A percentile compares a stretch with the other conserved stretches of the same genome.
Conservation (phyloP, 768 basidiomycete genomes). For the Lactifluus subvellereus region DNA sequence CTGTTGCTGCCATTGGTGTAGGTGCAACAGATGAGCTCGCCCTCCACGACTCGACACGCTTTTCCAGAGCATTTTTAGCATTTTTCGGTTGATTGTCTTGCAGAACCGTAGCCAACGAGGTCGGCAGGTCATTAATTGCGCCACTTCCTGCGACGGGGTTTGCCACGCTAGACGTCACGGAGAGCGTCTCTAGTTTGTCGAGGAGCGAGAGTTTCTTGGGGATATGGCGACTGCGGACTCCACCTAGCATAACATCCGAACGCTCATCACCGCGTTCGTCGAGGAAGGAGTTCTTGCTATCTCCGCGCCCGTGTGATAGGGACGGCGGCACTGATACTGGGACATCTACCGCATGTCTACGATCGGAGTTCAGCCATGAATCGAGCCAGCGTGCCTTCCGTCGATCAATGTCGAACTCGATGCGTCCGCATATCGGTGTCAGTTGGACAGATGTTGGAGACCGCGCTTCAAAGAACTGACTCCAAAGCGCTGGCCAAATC, state of each 20-base stretch:
- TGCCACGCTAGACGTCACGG: constrained; percentile 31
- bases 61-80: constrained; percentile 48
- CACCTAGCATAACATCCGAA: constrained; percentile 25
- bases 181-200: constrained; percentile 50
- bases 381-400: constrained; percentile 73
- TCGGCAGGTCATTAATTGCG: constrained; percentile 25
- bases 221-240: constrained; percentile 41
- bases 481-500: constrained; percentile 69
- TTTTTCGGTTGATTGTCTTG: constrained; percentile 56
- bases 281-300: constrained; percentile 45
- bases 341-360: constrained; percentile 39
- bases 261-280: constrained; percentile 39
- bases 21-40: constrained; percentile 47
- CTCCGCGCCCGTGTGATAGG: constrained; percentile 47
- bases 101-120: constrained; percentile 51
- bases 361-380: constrained; percentile 53
- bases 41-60: constrained; percentile 62
- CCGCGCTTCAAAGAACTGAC: constrained; percentile 47
- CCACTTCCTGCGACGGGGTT: constrained; percentile 6
- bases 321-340: constrained; percentile 40
- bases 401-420: constrained; percentile 85
- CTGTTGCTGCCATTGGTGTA: constrained; percentile 42
- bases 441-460: constrained; percentile 32
- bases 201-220: constrained; percentile 66
- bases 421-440: constrained; percentile 63